Percentiles rank a stretch among this genome's conserved stretches.
Evolutionary conservation across 148 eudicot species (phyloP).

Genomic region (Polygonum aviculare): DNA sequence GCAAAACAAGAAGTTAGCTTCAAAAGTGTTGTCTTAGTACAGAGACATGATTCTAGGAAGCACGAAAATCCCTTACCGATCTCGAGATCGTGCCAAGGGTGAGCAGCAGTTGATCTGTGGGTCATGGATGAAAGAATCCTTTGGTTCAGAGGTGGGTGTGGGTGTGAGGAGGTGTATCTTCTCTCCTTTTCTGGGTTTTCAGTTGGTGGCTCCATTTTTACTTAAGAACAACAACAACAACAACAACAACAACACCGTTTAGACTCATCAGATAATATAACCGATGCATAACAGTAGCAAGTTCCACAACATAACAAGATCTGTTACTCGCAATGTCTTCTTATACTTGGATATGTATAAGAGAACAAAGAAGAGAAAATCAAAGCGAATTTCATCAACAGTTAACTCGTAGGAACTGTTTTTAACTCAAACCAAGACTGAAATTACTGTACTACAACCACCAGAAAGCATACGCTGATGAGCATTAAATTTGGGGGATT

Average conservation of each 20-base stretch:
- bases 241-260: not conserved
- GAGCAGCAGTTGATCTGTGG: constrained; percentile 63
- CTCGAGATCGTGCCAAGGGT: constrained; percentile 92
- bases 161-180: constrained; percentile 16
- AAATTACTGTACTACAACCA: not conserved
- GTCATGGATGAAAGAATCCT: constrained; percentile 65
- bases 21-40: not conserved
- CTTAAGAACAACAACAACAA: not conserved
- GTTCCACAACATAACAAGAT: not conserved
- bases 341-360: no score
- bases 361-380: no score
- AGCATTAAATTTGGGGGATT: not conserved
- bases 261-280: not conserved
- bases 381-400: not conserved
- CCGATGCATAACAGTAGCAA: not conserved
- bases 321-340: not conserved
- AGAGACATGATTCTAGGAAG: not conserved
- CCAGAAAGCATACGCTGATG: not conserved
- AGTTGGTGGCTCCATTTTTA: constrained; percentile 44
- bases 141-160: constrained; percentile 47
- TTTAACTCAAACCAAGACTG: no score
- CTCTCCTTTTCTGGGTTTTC: constrained; percentile 28
- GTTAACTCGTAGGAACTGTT: not conserved
- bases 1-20: not conserved
- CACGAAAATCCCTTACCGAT: constrained; percentile 33